Conservation (phyloP, 2,329 filamentous ascomycete genomes). For the Microascus cirrosus region DNA sequence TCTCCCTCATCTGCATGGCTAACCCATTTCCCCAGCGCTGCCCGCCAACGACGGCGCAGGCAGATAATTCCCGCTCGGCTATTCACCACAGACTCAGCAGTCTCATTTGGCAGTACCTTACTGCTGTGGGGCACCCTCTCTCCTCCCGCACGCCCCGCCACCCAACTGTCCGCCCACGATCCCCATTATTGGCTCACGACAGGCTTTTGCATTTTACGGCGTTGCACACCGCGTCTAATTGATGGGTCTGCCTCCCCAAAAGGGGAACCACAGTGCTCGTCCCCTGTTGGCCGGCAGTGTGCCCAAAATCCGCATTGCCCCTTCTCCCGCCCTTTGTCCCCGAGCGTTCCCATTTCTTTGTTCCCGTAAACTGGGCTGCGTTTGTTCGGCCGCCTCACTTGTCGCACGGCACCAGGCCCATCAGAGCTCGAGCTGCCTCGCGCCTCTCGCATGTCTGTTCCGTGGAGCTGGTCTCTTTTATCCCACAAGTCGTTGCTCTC, state of each 20-base stretch:
- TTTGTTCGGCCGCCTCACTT: too few species aligned
- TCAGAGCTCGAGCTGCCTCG: too few species aligned
- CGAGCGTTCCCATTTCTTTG: background rate
- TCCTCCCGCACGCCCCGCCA: background rate
- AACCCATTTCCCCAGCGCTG: too few species aligned
- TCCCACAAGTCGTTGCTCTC: background rate
- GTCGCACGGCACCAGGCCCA: too few species aligned
- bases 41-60: too few species aligned
- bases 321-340: background rate
- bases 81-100: background rate
- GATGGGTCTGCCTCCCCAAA: conserved; percentile 2
- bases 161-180: background rate
- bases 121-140: background rate
- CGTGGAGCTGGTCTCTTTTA: background rate
- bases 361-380: too few species aligned
- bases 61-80: too few species aligned
- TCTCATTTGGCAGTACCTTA: background rate
- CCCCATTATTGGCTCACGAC: background rate
- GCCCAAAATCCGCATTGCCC: background rate
- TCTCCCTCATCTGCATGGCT: too few species aligned
- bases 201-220: background rate
- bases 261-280: background rate
- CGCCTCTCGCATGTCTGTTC: background rate
- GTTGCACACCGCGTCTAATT: conserved; percentile 3
- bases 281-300: background rate